Percentiles rank a stretch among this genome's conserved stretches.
These are phyloP conservation scores for Misopates orontium DNA, from an alignment of 257 asterid genomes.

Conservation along the genomic window DNA sequence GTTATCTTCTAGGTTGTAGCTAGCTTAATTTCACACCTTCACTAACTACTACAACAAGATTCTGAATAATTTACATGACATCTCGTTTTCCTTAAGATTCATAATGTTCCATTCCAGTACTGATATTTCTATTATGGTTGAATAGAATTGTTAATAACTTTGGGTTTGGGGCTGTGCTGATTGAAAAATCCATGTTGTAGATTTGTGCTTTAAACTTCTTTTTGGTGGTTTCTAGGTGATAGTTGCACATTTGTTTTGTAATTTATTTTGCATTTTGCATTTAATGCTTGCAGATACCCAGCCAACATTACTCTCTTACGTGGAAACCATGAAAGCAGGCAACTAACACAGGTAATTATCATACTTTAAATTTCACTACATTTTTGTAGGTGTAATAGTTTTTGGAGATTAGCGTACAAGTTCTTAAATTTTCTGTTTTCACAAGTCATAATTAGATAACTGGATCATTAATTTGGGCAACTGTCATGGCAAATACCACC, in stretches of 20 bases:
- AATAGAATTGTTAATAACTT: conserved; percentile 5
- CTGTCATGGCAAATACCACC: conserved; percentile 4
- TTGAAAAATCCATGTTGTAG: conserved; percentile 2
- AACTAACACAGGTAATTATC: conserved; percentile 85
- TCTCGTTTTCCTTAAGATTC: conserved; percentile 2
- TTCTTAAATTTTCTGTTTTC: conserved; percentile 9
- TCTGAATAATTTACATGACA: background rate
- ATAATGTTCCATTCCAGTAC: background rate
- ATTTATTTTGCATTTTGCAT: conserved; percentile 21
- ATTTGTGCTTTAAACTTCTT: conserved; percentile 8
- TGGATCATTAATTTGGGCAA: conserved; percentile 14
- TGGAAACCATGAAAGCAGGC: conserved; percentile 98
- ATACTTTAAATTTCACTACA: background rate
- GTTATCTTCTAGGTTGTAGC: background rate
- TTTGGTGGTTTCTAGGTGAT: conserved; percentile 14
- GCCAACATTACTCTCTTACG: conserved; percentile 93
- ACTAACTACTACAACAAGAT: background rate
- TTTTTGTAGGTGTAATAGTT: too few relatives aligned
- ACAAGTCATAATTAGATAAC: background rate
- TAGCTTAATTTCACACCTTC: background rate
- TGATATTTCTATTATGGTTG: background rate
- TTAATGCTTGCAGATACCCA: conserved; percentile 63
- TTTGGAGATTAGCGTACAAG: background rate
- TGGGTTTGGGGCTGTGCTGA: background rate
- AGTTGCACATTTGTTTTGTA: conserved; percentile 26